phyloP scores from a whole-genome alignment of 345 rosid genomes.

The Eucalyptus pauciflora region DNA sequence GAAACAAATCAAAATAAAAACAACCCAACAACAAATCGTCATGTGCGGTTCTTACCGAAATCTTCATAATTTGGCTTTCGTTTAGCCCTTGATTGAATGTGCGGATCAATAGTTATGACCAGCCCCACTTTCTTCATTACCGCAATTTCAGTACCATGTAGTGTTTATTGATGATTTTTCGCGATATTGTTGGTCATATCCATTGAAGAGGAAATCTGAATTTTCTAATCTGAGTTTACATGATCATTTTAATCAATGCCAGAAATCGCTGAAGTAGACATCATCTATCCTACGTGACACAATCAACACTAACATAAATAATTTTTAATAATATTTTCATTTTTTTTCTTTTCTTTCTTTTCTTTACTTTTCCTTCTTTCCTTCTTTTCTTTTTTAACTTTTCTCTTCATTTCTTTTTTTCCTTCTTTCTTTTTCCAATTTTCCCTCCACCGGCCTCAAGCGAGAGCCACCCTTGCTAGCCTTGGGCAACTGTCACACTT shows the following conservation, averaged over 20 bases:
- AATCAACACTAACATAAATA: fast-evolving
- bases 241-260: background rate
- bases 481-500: background rate
- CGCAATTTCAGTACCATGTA: background rate
- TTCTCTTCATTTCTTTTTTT: background rate
- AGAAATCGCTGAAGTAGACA: no score
- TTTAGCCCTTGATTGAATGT: background rate
- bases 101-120: background rate
- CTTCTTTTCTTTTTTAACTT: background rate
- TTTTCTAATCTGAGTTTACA: background rate
- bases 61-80: background rate
- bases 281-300: fast-evolving
- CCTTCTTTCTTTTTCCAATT: background rate
- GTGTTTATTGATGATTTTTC: background rate
- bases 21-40: background rate
- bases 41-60: background rate
- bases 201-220: background rate
- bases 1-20: background rate
- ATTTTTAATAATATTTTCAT: no score
- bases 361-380: background rate
- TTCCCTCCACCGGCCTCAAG: background rate
- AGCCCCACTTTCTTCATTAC: background rate
- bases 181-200: background rate
- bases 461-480: background rate
- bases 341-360: no score